Conservation (phyloP, 495 filamentous ascomycete species). For the Hypoxylon crocopeplum region DNA sequence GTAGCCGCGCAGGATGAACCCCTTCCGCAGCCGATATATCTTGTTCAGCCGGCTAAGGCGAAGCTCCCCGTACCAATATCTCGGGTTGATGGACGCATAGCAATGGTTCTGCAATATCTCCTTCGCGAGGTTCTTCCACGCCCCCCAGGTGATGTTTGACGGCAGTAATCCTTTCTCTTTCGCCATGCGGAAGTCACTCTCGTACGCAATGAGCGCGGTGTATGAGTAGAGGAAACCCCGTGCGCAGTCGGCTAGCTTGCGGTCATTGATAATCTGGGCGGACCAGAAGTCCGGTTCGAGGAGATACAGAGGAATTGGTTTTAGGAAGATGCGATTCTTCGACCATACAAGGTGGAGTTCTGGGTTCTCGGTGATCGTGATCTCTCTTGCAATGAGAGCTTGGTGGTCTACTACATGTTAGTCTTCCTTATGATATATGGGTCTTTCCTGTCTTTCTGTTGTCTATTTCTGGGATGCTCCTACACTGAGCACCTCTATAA, state of each 20-base stretch:
- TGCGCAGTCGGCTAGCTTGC: constrained; percentile 38
- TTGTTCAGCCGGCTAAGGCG: constrained; percentile 50
- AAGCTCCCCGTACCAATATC: constrained; percentile 56
- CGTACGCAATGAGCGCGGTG: constrained; percentile 49
- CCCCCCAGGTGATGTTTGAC: constrained; percentile 35
- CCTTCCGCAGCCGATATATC: constrained; percentile 38
- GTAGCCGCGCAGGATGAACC: constrained; percentile 40
- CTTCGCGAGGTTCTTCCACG: constrained; percentile 34
- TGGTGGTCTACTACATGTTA: constrained; percentile 46
- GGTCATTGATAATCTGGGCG: constrained; percentile 19
- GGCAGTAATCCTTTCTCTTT: constrained; percentile 47
- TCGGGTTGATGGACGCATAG: constrained; percentile 42
- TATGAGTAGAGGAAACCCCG: constrained; percentile 56
- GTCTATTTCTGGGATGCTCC: too few species aligned
- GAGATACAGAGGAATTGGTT: constrained; percentile 54
- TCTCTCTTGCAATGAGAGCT: constrained; percentile 46
- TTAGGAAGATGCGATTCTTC: constrained; percentile 48
- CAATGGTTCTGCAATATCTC: constrained; percentile 34
- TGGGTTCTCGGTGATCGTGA: constrained; percentile 51
- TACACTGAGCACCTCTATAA: too few species aligned
- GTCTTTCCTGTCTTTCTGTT: not conserved
- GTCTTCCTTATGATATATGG: not conserved
- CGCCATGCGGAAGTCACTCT: constrained; percentile 55
- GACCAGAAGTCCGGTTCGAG: constrained; percentile 52
- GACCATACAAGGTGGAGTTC: constrained; percentile 54